Evolutionary conservation across 768 basidiomycete genomes (phyloP).

Genomic region (Coprinopsis strossmayeri): DNA sequence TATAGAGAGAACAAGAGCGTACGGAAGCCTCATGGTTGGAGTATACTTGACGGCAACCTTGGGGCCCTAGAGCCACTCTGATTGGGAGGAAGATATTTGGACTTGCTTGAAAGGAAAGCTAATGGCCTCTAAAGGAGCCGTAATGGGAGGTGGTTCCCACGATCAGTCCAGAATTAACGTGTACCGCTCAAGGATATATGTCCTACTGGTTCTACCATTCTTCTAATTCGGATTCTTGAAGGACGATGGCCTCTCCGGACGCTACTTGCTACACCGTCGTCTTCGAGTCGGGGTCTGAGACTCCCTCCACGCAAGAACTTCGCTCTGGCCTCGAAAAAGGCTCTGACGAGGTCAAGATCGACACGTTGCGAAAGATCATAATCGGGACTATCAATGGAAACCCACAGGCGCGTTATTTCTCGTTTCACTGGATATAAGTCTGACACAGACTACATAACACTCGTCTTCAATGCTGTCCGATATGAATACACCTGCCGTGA

Average conservation of each 20-base stretch:
- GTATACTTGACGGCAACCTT: neutral
- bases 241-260: constrained; percentile 43
- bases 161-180: neutral
- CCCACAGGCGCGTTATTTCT: constrained; percentile 56
- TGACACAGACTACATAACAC: no score
- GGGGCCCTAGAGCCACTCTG: neutral
- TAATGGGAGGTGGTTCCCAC: neutral
- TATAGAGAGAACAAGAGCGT: constrained; percentile 25
- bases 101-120: no score
- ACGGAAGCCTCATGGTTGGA: constrained; percentile 24
- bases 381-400: constrained; percentile 93
- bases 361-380: constrained; percentile 92
- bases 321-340: constrained; percentile 87
- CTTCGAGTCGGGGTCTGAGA: constrained; percentile 65
- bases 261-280: constrained; percentile 74
- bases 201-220: neutral
- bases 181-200: neutral
- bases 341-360: constrained; percentile 92
- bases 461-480: neutral
- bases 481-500: neutral
- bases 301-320: constrained; percentile 77
- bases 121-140: no score
- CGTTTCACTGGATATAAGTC: no score
- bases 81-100: no score
- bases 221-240: neutral